These are phyloP conservation scores for Serendipita sp. DNA, from an alignment of 768 basidiomycete genomes.

Conservation along the genomic window DNA sequence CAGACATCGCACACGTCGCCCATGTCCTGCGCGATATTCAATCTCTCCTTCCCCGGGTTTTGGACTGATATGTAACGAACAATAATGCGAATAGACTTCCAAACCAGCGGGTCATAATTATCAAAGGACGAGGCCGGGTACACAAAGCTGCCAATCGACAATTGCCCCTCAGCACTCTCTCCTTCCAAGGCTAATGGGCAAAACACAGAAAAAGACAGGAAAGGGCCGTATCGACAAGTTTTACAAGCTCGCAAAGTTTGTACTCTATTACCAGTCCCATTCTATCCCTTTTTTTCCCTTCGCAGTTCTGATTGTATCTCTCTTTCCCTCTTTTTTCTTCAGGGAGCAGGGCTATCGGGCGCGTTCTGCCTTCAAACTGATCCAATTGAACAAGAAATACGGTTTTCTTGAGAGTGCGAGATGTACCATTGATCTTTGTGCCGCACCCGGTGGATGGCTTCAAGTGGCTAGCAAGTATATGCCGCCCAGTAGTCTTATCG, in stretches of 20 bases:
- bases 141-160: too few relatives aligned
- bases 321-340: conserved; percentile 10
- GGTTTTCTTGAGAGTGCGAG: conserved; percentile 73
- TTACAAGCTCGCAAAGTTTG: conserved; percentile 85
- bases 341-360: conserved; percentile 99
- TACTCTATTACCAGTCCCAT: neutral
- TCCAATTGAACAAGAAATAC: conserved; percentile 97
- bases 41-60: too few relatives aligned
- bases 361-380: conserved; percentile 97
- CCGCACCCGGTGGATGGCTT: conserved; percentile 97
- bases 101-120: too few relatives aligned
- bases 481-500: conserved; percentile 81
- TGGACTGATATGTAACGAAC: neutral
- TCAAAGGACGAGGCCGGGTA: too few relatives aligned
- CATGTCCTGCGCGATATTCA: too few relatives aligned
- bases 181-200: conserved; percentile 34
- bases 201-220: conserved; percentile 87
- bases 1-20: neutral
- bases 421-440: conserved; percentile 96
- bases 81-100: neutral
- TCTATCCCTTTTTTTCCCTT: conserved; percentile 8
- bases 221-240: conserved; percentile 95
- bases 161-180: too few relatives aligned
- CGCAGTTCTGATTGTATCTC: neutral
- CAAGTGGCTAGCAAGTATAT: conserved; percentile 98